Evolutionary conservation across 805 yeast genomes (phyloP), one percentile per base, ranked within the genome.

Genomic region (Schwanniomyces occidentalis): DNA sequence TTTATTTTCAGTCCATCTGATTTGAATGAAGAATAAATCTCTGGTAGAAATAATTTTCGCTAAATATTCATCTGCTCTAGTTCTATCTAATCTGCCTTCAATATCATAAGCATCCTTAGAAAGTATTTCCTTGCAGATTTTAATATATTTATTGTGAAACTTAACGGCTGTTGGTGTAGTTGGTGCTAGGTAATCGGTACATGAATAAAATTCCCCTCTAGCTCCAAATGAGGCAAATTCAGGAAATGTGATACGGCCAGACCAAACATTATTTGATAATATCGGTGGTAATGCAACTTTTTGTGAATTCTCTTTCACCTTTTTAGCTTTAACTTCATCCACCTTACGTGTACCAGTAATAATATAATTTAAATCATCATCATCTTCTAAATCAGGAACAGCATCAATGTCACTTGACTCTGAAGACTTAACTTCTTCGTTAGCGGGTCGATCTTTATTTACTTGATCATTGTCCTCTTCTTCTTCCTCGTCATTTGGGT

Each of bases 11-110:
- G 38, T 44, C 12, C 45, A 30, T 27, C 35, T 44, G 26, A 85
- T 49, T 39, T 75, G 72, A 22, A 76, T 63, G 13, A 82, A 45
- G 13, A 69, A 73, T 15, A 85, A 49, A 49, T 79, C 79, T 46
- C 85, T 66, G 1, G 80, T 60, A 6, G 55, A 46, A 1, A 64
- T 47, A 13, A 78, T 66, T 42, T 72, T 70, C 17, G 53, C 44
- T 41, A 86, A 56, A 50, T 86, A 86, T 8, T 61, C 62, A 35
- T 73, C 77, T 1, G 88, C 95, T 32, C 60, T 65, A 5, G 43
- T 36, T 4, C 64, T 50, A 47, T 76, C 80, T 28, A 87, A 64
- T 36, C 88, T 67, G 3, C 95, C 95, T 40, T 77, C 81, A 28
- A 85, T 59, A 19, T 62, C 61, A 44, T 80, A 56, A 22, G 57